Conservation (phyloP, 176 grass and related monocot genomes). For the Carex littledalei region DNA sequence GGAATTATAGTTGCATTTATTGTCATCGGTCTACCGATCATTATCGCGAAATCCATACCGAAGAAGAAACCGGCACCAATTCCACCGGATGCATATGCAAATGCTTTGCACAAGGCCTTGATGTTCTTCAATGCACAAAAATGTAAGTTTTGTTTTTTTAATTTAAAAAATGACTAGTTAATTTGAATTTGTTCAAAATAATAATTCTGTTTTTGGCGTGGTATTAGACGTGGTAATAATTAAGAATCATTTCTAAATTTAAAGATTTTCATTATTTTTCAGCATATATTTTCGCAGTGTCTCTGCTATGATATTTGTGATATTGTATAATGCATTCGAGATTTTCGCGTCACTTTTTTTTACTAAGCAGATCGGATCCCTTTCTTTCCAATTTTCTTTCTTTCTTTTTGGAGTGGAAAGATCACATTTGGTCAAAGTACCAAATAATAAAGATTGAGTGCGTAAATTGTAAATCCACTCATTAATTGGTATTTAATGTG, state of each 20-base stretch:
- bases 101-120: conserved; percentile 84
- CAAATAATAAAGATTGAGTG: not conserved
- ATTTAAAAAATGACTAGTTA: not conserved
- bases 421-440: not conserved
- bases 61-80: conserved; percentile 56
- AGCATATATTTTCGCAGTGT: not conserved
- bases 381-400: too few relatives aligned
- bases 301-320: not conserved
- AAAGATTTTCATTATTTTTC: not conserved
- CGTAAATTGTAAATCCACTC: not conserved
- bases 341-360: not conserved
- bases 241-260: too few relatives aligned
- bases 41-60: conserved; percentile 79
- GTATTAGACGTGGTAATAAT: too few relatives aligned
- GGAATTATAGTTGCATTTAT: conserved; percentile 47
- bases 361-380: not conserved
- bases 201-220: not conserved
- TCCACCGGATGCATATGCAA: conserved; percentile 61
- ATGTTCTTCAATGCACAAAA: conserved; percentile 98
- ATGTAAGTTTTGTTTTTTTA: conserved; percentile 38
- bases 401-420: not conserved
- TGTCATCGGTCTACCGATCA: conserved; percentile 74
- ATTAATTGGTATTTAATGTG: not conserved
- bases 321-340: not conserved
- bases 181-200: not conserved